Conservation (phyloP, 2,329 filamentous ascomycete genomes). For the Botryosphaeria dothidea region DNA sequence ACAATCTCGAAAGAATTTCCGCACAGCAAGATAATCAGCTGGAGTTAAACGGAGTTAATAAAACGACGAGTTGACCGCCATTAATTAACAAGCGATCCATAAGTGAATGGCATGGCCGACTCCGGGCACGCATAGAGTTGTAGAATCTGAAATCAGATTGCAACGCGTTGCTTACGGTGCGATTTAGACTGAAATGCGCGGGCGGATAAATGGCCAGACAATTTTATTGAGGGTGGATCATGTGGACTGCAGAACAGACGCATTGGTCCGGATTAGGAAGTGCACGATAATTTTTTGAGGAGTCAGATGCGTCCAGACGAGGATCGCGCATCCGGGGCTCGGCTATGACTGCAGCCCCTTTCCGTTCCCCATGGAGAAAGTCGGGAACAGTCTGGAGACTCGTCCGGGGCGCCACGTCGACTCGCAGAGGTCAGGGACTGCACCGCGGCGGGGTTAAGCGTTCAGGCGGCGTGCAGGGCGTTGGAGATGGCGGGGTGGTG, state of each 20-base stretch:
- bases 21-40: neutral
- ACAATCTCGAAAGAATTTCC: neutral
- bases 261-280: neutral
- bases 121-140: neutral
- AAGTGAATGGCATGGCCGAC: neutral
- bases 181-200: neutral
- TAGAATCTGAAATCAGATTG: neutral
- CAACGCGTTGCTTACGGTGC: neutral
- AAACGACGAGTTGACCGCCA: too few relatives aligned
- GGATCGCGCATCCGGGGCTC: neutral
- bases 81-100: neutral
- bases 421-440: neutral
- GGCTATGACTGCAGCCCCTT: neutral
- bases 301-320: neutral
- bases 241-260: neutral
- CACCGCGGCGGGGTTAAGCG: neutral
- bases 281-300: neutral
- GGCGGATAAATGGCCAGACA: neutral
- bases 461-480: neutral
- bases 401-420: neutral
- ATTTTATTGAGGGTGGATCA: neutral
- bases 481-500: neutral
- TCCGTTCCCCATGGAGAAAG: neutral
- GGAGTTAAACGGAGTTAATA: neutral
- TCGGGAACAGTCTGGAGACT: neutral